Percentiles rank a stretch among this genome's conserved stretches.
phyloP scores from a whole-genome alignment of 768 basidiomycete species.

The Paxillus ammoniavirescens region DNA sequence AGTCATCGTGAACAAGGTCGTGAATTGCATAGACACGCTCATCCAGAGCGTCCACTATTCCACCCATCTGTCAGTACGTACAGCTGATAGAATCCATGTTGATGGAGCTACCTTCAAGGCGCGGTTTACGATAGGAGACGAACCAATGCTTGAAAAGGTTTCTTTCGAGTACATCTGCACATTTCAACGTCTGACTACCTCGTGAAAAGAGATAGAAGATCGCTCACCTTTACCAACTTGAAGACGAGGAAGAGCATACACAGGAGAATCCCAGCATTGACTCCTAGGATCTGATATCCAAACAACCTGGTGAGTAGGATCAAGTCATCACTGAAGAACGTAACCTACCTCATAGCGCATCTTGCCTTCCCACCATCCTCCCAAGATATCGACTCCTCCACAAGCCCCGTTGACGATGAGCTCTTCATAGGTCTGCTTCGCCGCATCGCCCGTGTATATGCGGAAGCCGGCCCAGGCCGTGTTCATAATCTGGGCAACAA shows the following conservation, averaged over 20 bases:
- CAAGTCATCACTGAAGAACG: background rate
- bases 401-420: slow-evolving; percentile 41
- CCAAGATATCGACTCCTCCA: slow-evolving; percentile 38
- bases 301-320: slow-evolving; percentile 3
- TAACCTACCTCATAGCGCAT: slow-evolving; percentile 33
- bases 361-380: slow-evolving; percentile 39
- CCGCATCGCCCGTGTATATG: slow-evolving; percentile 31
- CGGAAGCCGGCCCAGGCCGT: slow-evolving; percentile 49
- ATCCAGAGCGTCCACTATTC: slow-evolving; percentile 48
- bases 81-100: background rate
- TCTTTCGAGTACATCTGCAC: slow-evolving; percentile 42
- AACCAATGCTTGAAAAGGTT: slow-evolving; percentile 50
- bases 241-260: slow-evolving; percentile 39
- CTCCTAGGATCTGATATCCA: slow-evolving; percentile 36
- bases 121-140: slow-evolving; percentile 40
- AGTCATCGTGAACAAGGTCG: slow-evolving; percentile 48
- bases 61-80: background rate
- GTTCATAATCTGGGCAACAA: slow-evolving; percentile 46
- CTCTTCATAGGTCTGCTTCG: slow-evolving; percentile 32
- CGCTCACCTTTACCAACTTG: slow-evolving; percentile 41
- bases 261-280: slow-evolving; percentile 37
- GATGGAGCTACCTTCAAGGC: slow-evolving; percentile 43
- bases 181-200: background rate
- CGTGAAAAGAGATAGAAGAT: background rate
- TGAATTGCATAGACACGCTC: slow-evolving; percentile 46